phyloP scores from a whole-genome alignment of 2,329 filamentous ascomycete species.

The Phyllosticta citrichinensis region DNA sequence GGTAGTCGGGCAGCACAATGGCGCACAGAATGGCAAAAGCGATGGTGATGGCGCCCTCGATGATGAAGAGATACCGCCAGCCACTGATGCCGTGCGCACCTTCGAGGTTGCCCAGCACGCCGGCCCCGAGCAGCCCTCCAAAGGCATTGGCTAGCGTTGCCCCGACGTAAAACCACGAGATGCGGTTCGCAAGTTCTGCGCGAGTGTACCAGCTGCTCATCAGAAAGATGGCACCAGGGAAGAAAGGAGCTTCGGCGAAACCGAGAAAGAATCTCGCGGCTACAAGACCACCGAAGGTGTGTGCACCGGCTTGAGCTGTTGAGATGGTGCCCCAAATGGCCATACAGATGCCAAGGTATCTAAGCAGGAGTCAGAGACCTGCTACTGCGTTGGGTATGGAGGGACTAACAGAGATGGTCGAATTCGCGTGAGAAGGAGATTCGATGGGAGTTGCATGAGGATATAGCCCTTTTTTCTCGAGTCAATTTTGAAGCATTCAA shows the following conservation, averaged over 20 bases:
- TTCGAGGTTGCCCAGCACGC: slow-evolving; percentile 13
- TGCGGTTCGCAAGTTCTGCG: slow-evolving; percentile 8
- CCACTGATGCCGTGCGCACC: slow-evolving; percentile 10
- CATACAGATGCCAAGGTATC: slow-evolving; percentile 42
- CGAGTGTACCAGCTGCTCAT: slow-evolving; percentile 18
- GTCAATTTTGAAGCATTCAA: neutral
- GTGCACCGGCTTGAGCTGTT: slow-evolving; percentile 37
- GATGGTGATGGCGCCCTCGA: slow-evolving; percentile 10
- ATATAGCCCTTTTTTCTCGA: slow-evolving; percentile 36
- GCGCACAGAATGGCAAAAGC: slow-evolving; percentile 7
- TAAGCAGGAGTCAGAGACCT: neutral
- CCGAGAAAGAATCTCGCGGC: slow-evolving; percentile 41
- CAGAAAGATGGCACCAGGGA: slow-evolving; percentile 14
- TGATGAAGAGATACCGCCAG: slow-evolving; percentile 12
- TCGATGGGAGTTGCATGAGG: slow-evolving; percentile 53
- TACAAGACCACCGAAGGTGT: slow-evolving; percentile 35
- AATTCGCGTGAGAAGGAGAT: slow-evolving; percentile 46
- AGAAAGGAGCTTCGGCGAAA: slow-evolving; percentile 37
- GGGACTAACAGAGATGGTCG: slow-evolving; percentile 34
- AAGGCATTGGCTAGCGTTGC: slow-evolving; percentile 13
- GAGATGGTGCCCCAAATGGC: slow-evolving; percentile 33
- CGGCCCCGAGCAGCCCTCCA: slow-evolving; percentile 13
- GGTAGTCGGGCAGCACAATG: slow-evolving; percentile 12
- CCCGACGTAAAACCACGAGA: slow-evolving; percentile 11
- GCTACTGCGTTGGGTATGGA: neutral